A percentile compares a stretch with the other conserved stretches of the same genome.
phyloP scores from a whole-genome alignment of 176 grass and related monocot genomes.

The Oryza rufipogon region DNA sequence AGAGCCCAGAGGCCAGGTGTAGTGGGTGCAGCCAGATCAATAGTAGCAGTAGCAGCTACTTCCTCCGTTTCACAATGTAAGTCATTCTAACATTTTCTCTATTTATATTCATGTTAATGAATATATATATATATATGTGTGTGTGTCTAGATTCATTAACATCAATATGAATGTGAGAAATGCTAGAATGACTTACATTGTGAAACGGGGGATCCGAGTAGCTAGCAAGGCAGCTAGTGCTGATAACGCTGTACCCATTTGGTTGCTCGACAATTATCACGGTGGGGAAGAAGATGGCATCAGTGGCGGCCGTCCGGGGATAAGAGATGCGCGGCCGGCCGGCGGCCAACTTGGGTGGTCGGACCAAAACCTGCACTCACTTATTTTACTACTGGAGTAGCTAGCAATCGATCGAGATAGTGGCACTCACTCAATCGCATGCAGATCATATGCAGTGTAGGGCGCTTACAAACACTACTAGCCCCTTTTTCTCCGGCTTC shows the following conservation, averaged over 20 bases:
- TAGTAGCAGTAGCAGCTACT: background rate
- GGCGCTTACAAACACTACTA: background rate
- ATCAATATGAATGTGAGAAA: no score
- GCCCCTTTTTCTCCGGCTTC: background rate
- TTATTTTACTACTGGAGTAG: no score
- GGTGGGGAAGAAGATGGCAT: background rate
- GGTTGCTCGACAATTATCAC: constrained; percentile 1
- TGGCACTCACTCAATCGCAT: background rate
- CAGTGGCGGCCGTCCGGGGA: background rate
- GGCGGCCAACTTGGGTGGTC: constrained; percentile 52
- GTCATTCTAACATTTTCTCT: no score
- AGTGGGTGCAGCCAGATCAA: background rate
- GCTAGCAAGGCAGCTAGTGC: background rate
- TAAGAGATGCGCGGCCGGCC: constrained; percentile 18
- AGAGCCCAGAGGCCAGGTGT: background rate
- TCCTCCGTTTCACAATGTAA: no score
- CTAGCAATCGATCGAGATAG: background rate
- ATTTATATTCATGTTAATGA: no score
- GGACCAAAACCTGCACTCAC: constrained; percentile 22
- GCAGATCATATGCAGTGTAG: background rate
- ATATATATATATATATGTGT: no score
- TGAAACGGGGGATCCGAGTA: no score
- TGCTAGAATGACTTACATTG: no score
- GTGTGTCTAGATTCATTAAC: no score
- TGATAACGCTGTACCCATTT: constrained; percentile 47